Conservation (phyloP, 768 basidiomycete species). For the Ephemerocybe angulata region DNA sequence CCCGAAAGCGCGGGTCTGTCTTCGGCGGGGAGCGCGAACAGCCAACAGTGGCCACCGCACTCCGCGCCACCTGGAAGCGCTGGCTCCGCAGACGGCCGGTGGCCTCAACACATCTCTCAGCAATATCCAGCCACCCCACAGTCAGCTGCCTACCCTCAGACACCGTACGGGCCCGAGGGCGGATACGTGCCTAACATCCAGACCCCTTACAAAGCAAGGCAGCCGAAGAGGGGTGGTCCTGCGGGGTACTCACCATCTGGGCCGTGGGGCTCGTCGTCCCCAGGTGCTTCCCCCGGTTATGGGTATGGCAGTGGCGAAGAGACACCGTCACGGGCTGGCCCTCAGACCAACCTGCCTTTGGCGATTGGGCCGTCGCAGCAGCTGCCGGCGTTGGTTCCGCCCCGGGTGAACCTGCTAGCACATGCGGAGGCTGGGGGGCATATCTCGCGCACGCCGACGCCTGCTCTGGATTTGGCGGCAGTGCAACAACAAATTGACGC, state of each 20-base stretch:
- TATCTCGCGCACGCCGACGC: constrained; percentile 69
- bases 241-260: constrained; percentile 42
- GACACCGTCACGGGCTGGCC: constrained; percentile 46
- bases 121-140: constrained; percentile 27
- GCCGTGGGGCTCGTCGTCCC: constrained; percentile 24
- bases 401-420: constrained; percentile 40
- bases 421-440: constrained; percentile 28
- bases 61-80: constrained; percentile 11
- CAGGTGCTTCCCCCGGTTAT: constrained; percentile 33
- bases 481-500: constrained; percentile 76
- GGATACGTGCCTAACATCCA: constrained; percentile 39
- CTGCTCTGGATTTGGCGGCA: constrained; percentile 62
- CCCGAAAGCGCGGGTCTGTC: not conserved
- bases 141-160: constrained; percentile 15
- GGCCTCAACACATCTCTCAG: not conserved
- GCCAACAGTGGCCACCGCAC: constrained; percentile 7
- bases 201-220: constrained; percentile 74
- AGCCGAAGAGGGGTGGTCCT: constrained; percentile 43
- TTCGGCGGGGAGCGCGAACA: not conserved
- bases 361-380: constrained; percentile 21
- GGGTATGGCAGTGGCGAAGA: constrained; percentile 36
- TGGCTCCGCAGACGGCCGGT: not conserved
- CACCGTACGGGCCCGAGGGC: constrained; percentile 32
- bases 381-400: constrained; percentile 34
- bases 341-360: constrained; percentile 47